These are phyloP conservation scores for Elasticomyces elasticus DNA, from an alignment of 495 filamentous ascomycete genomes.

Conservation along the genomic window DNA sequence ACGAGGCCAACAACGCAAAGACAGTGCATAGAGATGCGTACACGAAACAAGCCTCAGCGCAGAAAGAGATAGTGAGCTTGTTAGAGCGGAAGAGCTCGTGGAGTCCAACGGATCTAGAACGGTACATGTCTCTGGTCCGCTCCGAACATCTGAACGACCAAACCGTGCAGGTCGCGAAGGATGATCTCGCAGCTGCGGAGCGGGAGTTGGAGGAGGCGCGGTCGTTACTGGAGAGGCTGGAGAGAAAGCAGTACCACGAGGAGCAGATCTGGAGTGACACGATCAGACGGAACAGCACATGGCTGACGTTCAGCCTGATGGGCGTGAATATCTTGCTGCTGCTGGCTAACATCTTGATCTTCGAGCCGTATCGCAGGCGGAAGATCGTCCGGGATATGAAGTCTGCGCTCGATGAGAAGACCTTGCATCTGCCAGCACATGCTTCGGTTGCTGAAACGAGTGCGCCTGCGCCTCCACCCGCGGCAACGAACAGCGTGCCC, in stretches of 20 bases:
- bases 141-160: conserved; percentile 90
- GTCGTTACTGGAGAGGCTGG: conserved; percentile 61
- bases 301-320: conserved; percentile 98
- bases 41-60: conserved; percentile 66
- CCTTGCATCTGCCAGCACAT: conserved; percentile 15
- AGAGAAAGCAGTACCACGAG: conserved; percentile 88
- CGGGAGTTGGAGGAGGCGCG: conserved; percentile 64
- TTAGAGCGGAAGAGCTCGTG: conserved; percentile 90
- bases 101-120: conserved; percentile 77
- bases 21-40: conserved; percentile 68
- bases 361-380: conserved; percentile 84
- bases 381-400: conserved; percentile 73
- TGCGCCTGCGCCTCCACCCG: conserved; percentile 1
- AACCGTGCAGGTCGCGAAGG: conserved; percentile 63
- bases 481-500: conserved; percentile 3
- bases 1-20: conserved; percentile 58
- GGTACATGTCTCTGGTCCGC: conserved; percentile 87
- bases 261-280: conserved; percentile 99
- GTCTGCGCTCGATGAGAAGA: conserved; percentile 67
- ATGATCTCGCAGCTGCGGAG: conserved; percentile 63
- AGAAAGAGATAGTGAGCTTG: conserved; percentile 90
- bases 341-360: conserved; percentile 77
- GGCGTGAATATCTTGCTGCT: conserved; percentile 88
- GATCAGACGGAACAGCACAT: conserved; percentile 89
- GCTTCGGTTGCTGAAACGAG: conserved; percentile 9